A percentile compares a stretch with the other conserved stretches of the same genome.
These are phyloP conservation scores for Fusarium zealandicum DNA, from an alignment of 2,329 filamentous ascomycete genomes.

Conservation along the genomic window DNA sequence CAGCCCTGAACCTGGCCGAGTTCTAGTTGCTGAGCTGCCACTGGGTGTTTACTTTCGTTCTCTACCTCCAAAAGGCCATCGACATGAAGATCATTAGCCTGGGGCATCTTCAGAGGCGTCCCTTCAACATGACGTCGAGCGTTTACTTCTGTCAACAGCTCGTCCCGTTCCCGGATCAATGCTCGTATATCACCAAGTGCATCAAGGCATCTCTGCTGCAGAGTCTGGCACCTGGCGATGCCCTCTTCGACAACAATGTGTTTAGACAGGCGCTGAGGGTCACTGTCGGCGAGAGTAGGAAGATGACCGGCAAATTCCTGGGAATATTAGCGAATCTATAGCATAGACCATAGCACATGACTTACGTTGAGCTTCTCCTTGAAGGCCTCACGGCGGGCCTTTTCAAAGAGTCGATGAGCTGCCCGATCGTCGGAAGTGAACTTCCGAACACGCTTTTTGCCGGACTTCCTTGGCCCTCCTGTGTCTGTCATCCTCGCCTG, in stretches of 20 bases:
- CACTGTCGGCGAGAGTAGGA: slow-evolving; percentile 44
- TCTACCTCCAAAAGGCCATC: too few species aligned
- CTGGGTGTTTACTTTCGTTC: too few species aligned
- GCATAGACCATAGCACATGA: background rate
- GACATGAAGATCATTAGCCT: background rate
- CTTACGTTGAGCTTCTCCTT: slow-evolving; percentile 48
- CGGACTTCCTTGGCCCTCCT: too few species aligned
- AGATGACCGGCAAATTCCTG: slow-evolving; percentile 48
- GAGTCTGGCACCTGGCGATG: slow-evolving; percentile 42
- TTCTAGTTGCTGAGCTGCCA: too few species aligned
- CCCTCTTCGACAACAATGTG: slow-evolving; percentile 50
- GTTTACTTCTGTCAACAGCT: slow-evolving; percentile 43
- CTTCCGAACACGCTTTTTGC: slow-evolving; percentile 48
- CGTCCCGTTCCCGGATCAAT: slow-evolving; percentile 40
- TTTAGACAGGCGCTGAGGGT: slow-evolving; percentile 49
- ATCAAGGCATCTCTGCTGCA: slow-evolving; percentile 31
- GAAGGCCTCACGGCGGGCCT: slow-evolving; percentile 51
- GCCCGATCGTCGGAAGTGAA: slow-evolving; percentile 52
- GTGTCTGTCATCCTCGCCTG: too few species aligned
- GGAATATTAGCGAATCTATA: background rate
- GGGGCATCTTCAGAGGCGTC: too few species aligned
- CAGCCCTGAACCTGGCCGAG: too few species aligned
- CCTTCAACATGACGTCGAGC: background rate
- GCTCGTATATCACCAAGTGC: slow-evolving; percentile 25
- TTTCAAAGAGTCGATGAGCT: slow-evolving; percentile 51